Conservation (phyloP, 257 asterid genomes). For the Penstemon eatonii region DNA sequence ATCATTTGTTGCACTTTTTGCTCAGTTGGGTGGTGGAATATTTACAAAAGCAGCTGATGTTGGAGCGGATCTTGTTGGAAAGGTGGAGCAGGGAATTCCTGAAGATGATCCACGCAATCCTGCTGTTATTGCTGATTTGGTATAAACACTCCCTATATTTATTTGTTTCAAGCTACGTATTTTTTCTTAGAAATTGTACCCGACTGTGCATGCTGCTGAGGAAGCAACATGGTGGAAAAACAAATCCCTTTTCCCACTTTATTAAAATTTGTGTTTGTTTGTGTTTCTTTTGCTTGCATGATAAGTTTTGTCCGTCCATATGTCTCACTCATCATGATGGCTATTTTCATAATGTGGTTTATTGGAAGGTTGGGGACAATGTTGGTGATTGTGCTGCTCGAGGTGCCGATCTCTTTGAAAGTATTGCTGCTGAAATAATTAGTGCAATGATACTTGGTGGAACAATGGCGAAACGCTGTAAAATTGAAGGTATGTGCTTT, state of each 20-base stretch:
- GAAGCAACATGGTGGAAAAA: conserved; percentile 20
- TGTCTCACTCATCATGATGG: conserved; percentile 13
- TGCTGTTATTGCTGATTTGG: conserved; percentile 98
- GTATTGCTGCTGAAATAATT: conserved; percentile 99
- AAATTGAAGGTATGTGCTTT: conserved; percentile 69
- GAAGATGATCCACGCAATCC: conserved; percentile 99
- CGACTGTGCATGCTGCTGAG: conserved; percentile 10
- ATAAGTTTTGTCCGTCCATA: background rate
- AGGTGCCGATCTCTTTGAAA: conserved; percentile 98
- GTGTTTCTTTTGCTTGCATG: conserved; percentile 5
- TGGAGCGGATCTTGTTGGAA: conserved; percentile 99
- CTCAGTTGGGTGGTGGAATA: conserved; percentile 99
- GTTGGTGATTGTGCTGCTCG: conserved; percentile 99
- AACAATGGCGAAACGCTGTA: conserved; percentile 93
- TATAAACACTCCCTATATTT: conserved; percentile 33
- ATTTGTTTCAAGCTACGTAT: conserved; percentile 8
- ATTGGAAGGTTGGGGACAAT: conserved; percentile 90
- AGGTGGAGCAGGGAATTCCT: conserved; percentile 98
- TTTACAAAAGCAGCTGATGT: conserved; percentile 98
- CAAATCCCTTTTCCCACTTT: background rate
- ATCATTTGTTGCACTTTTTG: conserved; percentile 98
- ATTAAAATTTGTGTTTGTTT: conserved; percentile 8
- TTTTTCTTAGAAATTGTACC: conserved; percentile 22
- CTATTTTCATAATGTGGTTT: conserved; percentile 29
- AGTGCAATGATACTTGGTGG: conserved; percentile 99